Base-by-base conservation (phyloP, 768 basidiomycete genomes). In the Boletus reticuloceps region DNA sequence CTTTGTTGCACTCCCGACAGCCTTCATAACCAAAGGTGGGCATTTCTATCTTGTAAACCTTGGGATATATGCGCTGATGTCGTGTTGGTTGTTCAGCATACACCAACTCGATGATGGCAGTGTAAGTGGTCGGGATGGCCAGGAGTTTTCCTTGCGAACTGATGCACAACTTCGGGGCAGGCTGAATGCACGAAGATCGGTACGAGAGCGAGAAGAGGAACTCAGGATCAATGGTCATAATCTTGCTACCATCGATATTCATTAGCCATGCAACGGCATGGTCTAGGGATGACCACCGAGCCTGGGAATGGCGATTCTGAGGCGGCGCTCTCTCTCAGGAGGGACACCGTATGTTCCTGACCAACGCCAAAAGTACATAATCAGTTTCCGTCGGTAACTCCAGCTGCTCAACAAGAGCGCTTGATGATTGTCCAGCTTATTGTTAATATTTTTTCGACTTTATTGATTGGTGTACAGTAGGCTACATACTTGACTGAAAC, bases 51-150 rank as follows among this genome's bases (percentile, higher is more conserved):
- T 38, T 10, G 16, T 9, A 11, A 9, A 11, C 5, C 7, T 6
- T 45, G 11, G 16, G 19, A 19, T n/a, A 27, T 17, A 9, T 11
- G 5, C 4, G 16, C 49, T 60, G 9, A 50, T 9, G 17, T 8
- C 2, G 2, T 7, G 25, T 39, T 20, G 53, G 25, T 22, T 16
- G 2, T 16, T 36, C 20, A 60, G 58, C 47, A 1, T 60, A 60
- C 20, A 31, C 11, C 38, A 60, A 50, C 34, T 60, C 59, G 12
- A 60, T 61, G 59, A 55, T 61, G 47, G 58, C 59, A 1, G 58
- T 50, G 59, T 60, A 22, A 32, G 59, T 52, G 2, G 20, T 40
- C 22, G 4, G 6, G 16, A 38, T 4, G 3, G 17, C 19, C 16
- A 3, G 11, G 4, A 36, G 34, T 14, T 36, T 36, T 36, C 11